These are phyloP conservation scores for Malus hybrid DNA, from an alignment of 331 rosid genomes.

Conservation along the genomic window DNA sequence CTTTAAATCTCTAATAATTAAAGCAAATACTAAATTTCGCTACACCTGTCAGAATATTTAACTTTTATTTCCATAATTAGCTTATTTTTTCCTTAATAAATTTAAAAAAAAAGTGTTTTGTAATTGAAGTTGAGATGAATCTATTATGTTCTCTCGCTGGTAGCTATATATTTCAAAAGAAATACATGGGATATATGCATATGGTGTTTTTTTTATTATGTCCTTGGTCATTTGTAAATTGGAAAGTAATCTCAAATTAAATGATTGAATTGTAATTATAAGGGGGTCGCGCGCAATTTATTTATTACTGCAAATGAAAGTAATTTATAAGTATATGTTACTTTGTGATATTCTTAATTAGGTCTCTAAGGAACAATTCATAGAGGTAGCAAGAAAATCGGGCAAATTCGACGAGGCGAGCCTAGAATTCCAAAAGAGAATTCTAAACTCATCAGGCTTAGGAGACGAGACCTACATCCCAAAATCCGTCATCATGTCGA, in stretches of 20 bases:
- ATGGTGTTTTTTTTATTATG: not conserved
- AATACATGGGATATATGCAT: not conserved
- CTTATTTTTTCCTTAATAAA: too few relatives aligned
- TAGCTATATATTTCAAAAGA: too few relatives aligned
- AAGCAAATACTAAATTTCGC: not conserved
- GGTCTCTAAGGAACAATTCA: conserved; percentile 70
- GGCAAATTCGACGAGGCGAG: conserved; percentile 73
- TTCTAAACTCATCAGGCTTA: conserved; percentile 68
- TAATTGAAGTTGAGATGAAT: too few relatives aligned
- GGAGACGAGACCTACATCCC: conserved; percentile 92
- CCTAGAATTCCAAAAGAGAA: conserved; percentile 59
- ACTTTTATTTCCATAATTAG: not conserved
- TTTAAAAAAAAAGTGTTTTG: too few relatives aligned
- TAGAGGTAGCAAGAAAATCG: conserved; percentile 66
- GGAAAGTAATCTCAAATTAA: not conserved
- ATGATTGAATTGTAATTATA: not conserved
- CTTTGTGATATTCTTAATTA: conserved; percentile 4
- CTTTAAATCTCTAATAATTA: too few relatives aligned
- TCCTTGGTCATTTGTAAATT: not conserved
- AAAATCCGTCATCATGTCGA: conserved; percentile 42
- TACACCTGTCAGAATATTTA: too few relatives aligned
- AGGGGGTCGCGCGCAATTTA: not conserved
- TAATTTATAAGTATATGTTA: not conserved
- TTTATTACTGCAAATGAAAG: not conserved
- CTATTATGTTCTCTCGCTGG: too few relatives aligned